These are phyloP conservation scores for Colletotrichum graminicola DNA, from an alignment of 2,329 filamentous ascomycete species.

Conservation along the genomic window DNA sequence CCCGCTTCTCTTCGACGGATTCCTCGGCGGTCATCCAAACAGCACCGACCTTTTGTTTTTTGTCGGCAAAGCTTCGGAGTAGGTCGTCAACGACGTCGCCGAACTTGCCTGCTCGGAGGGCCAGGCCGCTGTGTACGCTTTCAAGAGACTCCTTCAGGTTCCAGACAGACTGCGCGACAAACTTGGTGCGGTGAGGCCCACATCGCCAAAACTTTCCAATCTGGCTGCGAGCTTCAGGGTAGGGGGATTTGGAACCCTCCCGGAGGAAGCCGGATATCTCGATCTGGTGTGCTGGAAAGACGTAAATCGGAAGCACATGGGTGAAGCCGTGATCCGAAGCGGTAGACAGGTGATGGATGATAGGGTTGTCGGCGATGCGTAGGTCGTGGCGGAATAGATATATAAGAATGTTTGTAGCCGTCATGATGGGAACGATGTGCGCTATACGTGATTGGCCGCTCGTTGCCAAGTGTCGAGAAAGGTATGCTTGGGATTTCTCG, in stretches of 20 bases:
- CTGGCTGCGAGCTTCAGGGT: constrained; percentile 75
- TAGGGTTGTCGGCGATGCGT: constrained; percentile 79
- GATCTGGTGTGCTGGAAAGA: constrained; percentile 77
- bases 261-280: constrained; percentile 81
- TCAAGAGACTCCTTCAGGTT: constrained; percentile 75
- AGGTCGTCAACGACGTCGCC: constrained; percentile 71
- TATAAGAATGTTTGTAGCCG: constrained; percentile 67
- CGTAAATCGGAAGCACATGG: constrained; percentile 78
- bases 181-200: constrained; percentile 78
- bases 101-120: constrained; percentile 72
- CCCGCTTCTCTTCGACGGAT: constrained; percentile 75
- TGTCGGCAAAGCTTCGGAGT: constrained; percentile 60
- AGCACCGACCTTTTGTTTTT: constrained; percentile 64
- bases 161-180: constrained; percentile 79
- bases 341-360: constrained; percentile 71
- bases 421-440: constrained; percentile 46
- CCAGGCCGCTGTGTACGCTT: constrained; percentile 69
- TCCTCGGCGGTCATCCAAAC: constrained; percentile 83
- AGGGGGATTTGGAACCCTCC: constrained; percentile 68
- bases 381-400: constrained; percentile 81
- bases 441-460: neutral
- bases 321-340: constrained; percentile 67
- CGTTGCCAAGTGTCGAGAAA: neutral
- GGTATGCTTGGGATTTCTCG: neutral
- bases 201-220: constrained; percentile 79